These are phyloP conservation scores for Bipolaris victoriae DNA, from an alignment of 2,329 filamentous ascomycete species.

Conservation along the genomic window DNA sequence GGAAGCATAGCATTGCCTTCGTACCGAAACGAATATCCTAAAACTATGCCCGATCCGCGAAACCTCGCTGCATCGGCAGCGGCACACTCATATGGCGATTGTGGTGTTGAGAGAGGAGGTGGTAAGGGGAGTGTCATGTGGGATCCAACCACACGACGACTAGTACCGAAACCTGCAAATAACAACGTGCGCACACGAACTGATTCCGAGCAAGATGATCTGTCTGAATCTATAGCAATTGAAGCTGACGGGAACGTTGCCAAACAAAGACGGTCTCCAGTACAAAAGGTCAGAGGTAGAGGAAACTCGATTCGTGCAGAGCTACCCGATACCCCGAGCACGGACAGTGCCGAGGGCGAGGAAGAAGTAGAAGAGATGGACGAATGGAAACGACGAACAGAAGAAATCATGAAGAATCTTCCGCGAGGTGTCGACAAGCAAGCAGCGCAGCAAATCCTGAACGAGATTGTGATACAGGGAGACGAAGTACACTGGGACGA, in stretches of 20 bases:
- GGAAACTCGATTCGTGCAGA: conserved; percentile 42
- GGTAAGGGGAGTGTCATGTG: conserved; percentile 23
- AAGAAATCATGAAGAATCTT: conserved; percentile 71
- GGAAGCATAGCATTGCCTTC: conserved; percentile 38
- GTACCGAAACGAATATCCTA: conserved; percentile 60
- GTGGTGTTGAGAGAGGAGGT: conserved; percentile 24
- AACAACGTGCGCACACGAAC: conserved; percentile 28
- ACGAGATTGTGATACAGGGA: conserved; percentile 92
- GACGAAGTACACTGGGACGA: conserved; percentile 96
- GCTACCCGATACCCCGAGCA: conserved; percentile 39
- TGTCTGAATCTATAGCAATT: conserved; percentile 26
- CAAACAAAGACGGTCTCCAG: conserved; percentile 29
- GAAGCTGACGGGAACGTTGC: conserved; percentile 29
- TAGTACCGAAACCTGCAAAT: conserved; percentile 15
- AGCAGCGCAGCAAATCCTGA: conserved; percentile 89
- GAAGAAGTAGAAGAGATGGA: conserved; percentile 37
- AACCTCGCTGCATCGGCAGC: conserved; percentile 41
- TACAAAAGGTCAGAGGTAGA: conserved; percentile 37
- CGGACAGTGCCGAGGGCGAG: conserved; percentile 34
- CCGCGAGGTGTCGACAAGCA: conserved; percentile 81
- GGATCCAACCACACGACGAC: conserved; percentile 21
- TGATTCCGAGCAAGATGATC: conserved; percentile 25
- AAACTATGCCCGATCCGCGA: conserved; percentile 27
- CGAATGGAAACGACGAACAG: conserved; percentile 45
- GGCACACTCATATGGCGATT: conserved; percentile 38